Base-by-base conservation (phyloP, 2,329 filamentous ascomycete species). In the Epichloe glyceriae region DNA sequence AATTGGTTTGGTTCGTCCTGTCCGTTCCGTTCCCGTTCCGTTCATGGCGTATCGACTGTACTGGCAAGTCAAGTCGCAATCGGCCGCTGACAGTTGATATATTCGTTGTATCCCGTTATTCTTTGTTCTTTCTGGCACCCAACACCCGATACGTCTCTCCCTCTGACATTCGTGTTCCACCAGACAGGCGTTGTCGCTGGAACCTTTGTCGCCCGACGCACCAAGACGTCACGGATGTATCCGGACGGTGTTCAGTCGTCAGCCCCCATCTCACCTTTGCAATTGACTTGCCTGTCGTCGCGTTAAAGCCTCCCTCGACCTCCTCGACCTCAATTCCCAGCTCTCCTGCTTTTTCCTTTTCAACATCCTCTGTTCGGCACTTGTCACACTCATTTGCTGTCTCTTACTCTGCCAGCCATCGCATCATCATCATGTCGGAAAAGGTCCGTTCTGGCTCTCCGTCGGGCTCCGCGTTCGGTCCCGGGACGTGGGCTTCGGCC, bases 341-440 rank as follows among this genome's bases (percentile, higher is more conserved):
- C 7, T 42, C 19, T n/a, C 30, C 22, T 49, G 17, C 11, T 8
- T n/a, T 50, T 19, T 34, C 22, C 8, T 49, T 34, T 22, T 3
- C 1, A 46, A 34, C 3, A n/a, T 11, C n/a, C n/a, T n/a, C n/a
- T n/a, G n/a, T n/a, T n/a, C n/a, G 11, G 15, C 30, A 19, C 30
- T 19, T 11, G 5, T 20, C 30, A 12, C 30, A 19, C 33, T 14
- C 26, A 7, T 20, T 42, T 34, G 15, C 11, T 17, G 4, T 5
- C 7, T 3, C 19, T 10, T 15, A 17, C 14, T 38, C 2, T 11
- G 17, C 11, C 19, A 20, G 34, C 3, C 15, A 14, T 17, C 2
- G 26, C 14, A 19, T 30, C 20, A 39, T 10, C 49, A 54, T 26
- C 53, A 65, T 65, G 63, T 58, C 61, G 12, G 58, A 60, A 38